Conservation (phyloP, 2,329 filamentous ascomycete genomes). For the Paecilomyces dactylethromorphus region DNA sequence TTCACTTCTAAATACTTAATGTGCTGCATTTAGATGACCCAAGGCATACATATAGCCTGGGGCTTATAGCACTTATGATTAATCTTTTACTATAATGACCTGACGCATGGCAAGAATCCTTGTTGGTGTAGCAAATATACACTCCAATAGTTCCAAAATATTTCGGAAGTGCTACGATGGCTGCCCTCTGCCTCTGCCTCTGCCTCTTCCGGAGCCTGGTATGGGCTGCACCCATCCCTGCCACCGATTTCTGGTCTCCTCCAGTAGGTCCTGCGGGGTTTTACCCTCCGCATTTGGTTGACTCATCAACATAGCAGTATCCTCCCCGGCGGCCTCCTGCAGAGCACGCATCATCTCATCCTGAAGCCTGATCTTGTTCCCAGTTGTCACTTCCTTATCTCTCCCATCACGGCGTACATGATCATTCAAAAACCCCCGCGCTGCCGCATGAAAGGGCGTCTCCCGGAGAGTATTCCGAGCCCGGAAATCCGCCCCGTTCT, state of each 20-base stretch:
- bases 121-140: too few species aligned
- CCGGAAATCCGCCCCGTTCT: slow-evolving; percentile 11
- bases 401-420: background rate
- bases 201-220: too few species aligned
- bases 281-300: slow-evolving; percentile 14
- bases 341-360: slow-evolving; percentile 11
- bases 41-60: too few species aligned
- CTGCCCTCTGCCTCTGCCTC: too few species aligned
- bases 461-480: slow-evolving; percentile 11
- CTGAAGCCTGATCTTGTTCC: slow-evolving; percentile 10
- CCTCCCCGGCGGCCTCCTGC: slow-evolving; percentile 1
- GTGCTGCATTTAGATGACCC: too few species aligned
- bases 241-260: slow-evolving; percentile 6
- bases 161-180: too few species aligned
- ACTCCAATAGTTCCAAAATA: too few species aligned
- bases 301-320: slow-evolving; percentile 9
- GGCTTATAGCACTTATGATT: too few species aligned
- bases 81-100: too few species aligned
- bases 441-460: slow-evolving; percentile 15
- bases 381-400: slow-evolving; percentile 5
- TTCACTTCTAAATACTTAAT: too few species aligned
- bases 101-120: too few species aligned
- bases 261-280: slow-evolving; percentile 11
- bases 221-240: background rate
- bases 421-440: slow-evolving; percentile 4